Conservation (phyloP, 1,284 basidiomycete genomes). For the Cutaneotrichosporon spelunceum region DNA sequence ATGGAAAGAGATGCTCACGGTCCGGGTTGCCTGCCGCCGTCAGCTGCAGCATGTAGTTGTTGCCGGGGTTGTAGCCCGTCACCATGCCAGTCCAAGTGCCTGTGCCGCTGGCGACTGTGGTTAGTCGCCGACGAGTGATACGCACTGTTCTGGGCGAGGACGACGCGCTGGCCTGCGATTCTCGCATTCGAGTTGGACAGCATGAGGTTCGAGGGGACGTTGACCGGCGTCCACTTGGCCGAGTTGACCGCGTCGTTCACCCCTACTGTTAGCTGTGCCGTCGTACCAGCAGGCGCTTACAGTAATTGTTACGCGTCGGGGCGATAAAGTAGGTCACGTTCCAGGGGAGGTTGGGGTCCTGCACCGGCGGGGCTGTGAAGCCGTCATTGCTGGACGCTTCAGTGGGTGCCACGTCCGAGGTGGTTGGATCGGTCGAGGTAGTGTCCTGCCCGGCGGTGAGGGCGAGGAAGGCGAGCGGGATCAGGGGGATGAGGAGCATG, state of each 20-base stretch:
- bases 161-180: constrained; percentile 5
- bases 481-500: neutral
- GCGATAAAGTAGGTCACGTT: constrained; percentile 15
- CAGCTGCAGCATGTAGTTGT: constrained; percentile 18
- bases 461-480: constrained; percentile 15
- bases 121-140: neutral
- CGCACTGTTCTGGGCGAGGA: constrained; percentile 17
- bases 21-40: constrained; percentile 13
- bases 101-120: constrained; percentile 11
- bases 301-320: constrained; percentile 20
- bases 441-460: constrained; percentile 15
- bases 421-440: neutral
- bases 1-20: constrained; percentile 8
- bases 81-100: constrained; percentile 10
- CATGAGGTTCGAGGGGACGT: constrained; percentile 19
- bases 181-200: constrained; percentile 17
- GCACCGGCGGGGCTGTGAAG: neutral
- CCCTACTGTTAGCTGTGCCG: constrained; percentile 12
- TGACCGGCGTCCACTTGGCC: constrained; percentile 17
- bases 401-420: neutral
- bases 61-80: constrained; percentile 4
- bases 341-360: constrained; percentile 3
- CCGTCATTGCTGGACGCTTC: neutral
- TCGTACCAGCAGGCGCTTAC: neutral
- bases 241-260: constrained; percentile 22